Evolutionary conservation across 2,329 filamentous ascomycete species (phyloP).

Genomic region (Coleophoma eucalyptorum): DNA sequence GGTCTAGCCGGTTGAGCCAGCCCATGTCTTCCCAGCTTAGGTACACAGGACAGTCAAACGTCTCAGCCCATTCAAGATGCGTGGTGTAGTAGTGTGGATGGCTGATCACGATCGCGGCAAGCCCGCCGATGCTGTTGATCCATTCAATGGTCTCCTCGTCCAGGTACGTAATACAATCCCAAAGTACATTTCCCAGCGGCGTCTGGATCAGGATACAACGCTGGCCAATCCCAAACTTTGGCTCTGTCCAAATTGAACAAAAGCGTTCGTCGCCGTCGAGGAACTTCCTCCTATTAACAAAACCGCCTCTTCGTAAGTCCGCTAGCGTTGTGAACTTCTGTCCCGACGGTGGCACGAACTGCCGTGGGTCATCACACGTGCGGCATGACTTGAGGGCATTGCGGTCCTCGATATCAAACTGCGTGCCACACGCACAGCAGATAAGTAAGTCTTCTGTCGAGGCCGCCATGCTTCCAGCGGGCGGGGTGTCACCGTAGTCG

Average conservation of each 20-base stretch:
- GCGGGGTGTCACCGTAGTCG: constrained; percentile 13
- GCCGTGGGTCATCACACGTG: constrained; percentile 71
- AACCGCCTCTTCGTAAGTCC: constrained; percentile 31
- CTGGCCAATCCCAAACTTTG: constrained; percentile 71
- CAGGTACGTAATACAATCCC: constrained; percentile 72
- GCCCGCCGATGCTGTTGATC: constrained; percentile 58
- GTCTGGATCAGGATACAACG: constrained; percentile 67
- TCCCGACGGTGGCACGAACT: constrained; percentile 61
- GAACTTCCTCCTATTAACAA: constrained; percentile 51
- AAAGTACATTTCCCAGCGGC: constrained; percentile 66
- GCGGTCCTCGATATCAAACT: constrained; percentile 53
- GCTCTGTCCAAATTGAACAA: constrained; percentile 44
- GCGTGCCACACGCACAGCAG: constrained; percentile 68
- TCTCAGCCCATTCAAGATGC: constrained; percentile 67
- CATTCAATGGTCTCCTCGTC: constrained; percentile 57
- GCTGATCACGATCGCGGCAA: constrained; percentile 69
- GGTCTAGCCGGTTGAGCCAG: constrained; percentile 55
- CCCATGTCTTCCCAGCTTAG: constrained; percentile 58
- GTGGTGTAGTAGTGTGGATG: constrained; percentile 84
- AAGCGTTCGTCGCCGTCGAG: constrained; percentile 40
- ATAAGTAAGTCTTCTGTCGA: constrained; percentile 40
- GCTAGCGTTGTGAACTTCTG: constrained; percentile 64
- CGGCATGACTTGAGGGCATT: constrained; percentile 51
- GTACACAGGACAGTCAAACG: constrained; percentile 69
- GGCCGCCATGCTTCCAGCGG: constrained; percentile 9